Base-by-base conservation (phyloP, 768 basidiomycete genomes). In the Solioccasus polychromus region DNA sequence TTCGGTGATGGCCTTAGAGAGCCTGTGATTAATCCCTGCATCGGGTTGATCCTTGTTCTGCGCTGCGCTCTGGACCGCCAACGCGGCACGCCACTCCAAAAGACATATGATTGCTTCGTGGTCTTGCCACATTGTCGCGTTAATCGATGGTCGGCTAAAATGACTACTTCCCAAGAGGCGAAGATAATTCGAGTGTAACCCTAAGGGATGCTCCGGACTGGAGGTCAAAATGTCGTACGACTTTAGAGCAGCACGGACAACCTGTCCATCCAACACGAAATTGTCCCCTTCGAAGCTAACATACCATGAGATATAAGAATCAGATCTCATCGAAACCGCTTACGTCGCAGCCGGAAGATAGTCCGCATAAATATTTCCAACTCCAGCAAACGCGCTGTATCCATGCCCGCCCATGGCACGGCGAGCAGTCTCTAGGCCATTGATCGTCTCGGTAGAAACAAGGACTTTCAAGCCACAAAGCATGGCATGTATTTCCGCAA, bases 361-460 rank as follows among this genome's bases (percentile, higher is more conserved):
- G 59, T 84, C 78, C 4, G 79, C 81, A 51, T 85, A 86, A 1
- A 83, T 41, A 29, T 72, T 64, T 4, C 85, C 85, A 1, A 89
- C 70, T 3, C 85, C 86, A 0, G 82, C 71, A 51, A 82, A 85
- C 0, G 72, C 76, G 52, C 84, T 85, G 62, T 77, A 88, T 0
- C 88, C 87, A 61, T 90, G 87, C 4, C 87, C 87, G 40, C 87
- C 88, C 75, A 88, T 77, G 0, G 83, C 75, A 14, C 84, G 75
- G 8, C 85, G 76, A 3, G 83, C 81, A 6, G 70, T 74, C 61
- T 88, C 86, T 11, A 86, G 55, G 51, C 83, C 83, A 26, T 72
- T 72, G 2, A 80, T 72, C 5, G 71, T 68, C n/a, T 70, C 60
- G 0, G 74, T 71, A 1, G 78, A 74, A 4, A 75, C 77, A 24